Evolutionary conservation across 2,329 filamentous ascomycete species (phyloP).

Genomic region (Beauveria sp.): DNA sequence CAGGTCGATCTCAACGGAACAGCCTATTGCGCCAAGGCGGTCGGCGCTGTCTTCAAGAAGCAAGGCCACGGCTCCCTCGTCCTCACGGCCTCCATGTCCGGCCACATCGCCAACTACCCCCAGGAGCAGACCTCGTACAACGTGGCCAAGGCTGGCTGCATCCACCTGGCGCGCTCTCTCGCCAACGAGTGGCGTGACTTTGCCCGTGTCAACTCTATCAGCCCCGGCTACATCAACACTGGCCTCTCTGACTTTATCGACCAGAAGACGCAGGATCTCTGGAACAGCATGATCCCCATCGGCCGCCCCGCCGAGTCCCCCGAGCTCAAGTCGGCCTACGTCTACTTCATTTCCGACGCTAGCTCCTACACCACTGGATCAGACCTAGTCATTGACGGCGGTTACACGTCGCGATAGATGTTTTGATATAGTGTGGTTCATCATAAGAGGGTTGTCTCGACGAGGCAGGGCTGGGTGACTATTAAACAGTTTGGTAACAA

Average conservation of each 20-base stretch:
- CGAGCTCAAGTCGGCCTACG: conserved; percentile 70
- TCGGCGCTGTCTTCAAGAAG: conserved; percentile 56
- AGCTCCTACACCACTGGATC: conserved; percentile 66
- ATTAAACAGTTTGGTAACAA: too few relatives aligned
- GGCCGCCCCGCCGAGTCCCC: conserved; percentile 58
- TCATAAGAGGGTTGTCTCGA: background rate
- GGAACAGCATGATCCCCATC: conserved; percentile 69
- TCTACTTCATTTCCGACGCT: conserved; percentile 70
- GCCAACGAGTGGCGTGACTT: conserved; percentile 64
- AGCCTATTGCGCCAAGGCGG: conserved; percentile 59
- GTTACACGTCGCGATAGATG: conserved; percentile 45
- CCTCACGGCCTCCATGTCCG: conserved; percentile 63
- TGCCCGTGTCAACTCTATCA: conserved; percentile 58
- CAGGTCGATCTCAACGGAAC: conserved; percentile 59
- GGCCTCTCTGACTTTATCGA: conserved; percentile 61
- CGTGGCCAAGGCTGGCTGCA: conserved; percentile 51
- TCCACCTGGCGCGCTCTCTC: conserved; percentile 36
- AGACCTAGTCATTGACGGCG: conserved; percentile 66
- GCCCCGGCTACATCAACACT: conserved; percentile 61
- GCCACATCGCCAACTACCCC: conserved; percentile 63
- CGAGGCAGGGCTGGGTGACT: background rate
- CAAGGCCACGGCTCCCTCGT: conserved; percentile 58
- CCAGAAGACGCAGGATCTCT: conserved; percentile 60
- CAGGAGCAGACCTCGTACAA: conserved; percentile 63
- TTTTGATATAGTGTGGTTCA: background rate